Percentiles rank a stretch among this genome's conserved stretches.
Conservation (phyloP, 805 yeast species). For the Blastobotrys muscicola region DNA sequence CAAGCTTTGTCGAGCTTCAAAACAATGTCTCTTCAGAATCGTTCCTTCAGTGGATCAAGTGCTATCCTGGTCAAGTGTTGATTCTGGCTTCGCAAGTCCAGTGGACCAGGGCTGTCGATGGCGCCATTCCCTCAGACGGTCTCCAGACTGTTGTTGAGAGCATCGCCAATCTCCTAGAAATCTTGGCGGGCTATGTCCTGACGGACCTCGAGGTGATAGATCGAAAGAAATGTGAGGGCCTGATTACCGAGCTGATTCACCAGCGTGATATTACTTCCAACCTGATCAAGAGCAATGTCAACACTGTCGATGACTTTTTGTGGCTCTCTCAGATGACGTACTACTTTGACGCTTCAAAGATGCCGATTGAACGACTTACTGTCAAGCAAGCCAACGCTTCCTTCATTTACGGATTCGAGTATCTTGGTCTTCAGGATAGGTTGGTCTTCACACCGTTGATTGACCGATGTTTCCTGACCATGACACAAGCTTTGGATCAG, state of each 20-base stretch:
- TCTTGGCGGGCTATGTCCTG: conserved; percentile 28
- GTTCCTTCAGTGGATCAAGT: conserved; percentile 30
- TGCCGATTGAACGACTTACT: conserved; percentile 29
- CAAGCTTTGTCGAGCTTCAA: conserved; percentile 3
- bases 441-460: conserved; percentile 71
- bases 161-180: conserved; percentile 6
- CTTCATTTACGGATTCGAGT: conserved; percentile 70
- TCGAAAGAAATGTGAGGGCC: conserved; percentile 43
- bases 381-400: conserved; percentile 45
- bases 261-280: conserved; percentile 35
- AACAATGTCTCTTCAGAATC: conserved; percentile 6
- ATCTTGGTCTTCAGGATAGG: conserved; percentile 62
- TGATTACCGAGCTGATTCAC: conserved; percentile 62
- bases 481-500: conserved; percentile 67
- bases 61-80: conserved; percentile 46
- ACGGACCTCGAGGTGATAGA: conserved; percentile 22
- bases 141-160: not conserved
- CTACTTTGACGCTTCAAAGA: conserved; percentile 28
- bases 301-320: conserved; percentile 18
- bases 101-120: conserved; percentile 44
- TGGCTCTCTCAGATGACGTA: conserved; percentile 52
- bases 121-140: conserved; percentile 10
- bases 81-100: conserved; percentile 45
- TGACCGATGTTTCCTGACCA: conserved; percentile 50
- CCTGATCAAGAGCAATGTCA: conserved; percentile 13